Evolutionary conservation across 2,329 filamentous ascomycete species (phyloP).

Genomic region (Clarireedia monteithiana): DNA sequence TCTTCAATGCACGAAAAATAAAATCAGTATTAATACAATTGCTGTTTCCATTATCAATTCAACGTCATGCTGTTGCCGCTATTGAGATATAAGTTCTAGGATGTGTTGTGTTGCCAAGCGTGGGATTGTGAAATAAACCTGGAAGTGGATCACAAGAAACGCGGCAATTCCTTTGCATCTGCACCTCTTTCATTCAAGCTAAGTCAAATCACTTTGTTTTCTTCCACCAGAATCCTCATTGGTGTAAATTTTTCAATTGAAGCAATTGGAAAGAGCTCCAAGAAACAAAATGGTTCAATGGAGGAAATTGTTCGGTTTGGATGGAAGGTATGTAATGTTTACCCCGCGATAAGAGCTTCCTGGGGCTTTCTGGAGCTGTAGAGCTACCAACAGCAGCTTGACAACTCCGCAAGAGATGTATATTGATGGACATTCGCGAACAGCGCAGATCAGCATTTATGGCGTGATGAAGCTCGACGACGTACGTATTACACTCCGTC

Average conservation of each 20-base stretch:
- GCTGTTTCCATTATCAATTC: too few relatives aligned
- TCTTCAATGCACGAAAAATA: too few relatives aligned
- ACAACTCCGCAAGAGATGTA: neutral
- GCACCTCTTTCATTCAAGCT: neutral
- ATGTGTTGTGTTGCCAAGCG: neutral
- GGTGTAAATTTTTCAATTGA: neutral
- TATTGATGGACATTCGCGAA: neutral
- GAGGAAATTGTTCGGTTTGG: constrained; percentile 26
- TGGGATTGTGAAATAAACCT: neutral
- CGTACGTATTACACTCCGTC: constrained; percentile 12
- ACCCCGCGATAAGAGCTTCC: constrained; percentile 2
- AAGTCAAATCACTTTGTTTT: too few relatives aligned
- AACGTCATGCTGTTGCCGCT: too few relatives aligned
- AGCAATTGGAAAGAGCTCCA: neutral
- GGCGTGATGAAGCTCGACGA: constrained; percentile 25
- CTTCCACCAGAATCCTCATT: neutral
- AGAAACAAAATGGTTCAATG: constrained; percentile 24
- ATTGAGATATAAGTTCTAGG: neutral
- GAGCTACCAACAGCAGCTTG: neutral
- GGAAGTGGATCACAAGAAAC: neutral
- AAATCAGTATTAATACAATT: too few relatives aligned
- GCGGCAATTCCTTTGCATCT: neutral
- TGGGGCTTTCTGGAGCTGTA: neutral
- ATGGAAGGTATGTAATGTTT: constrained; percentile 20
- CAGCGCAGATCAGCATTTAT: constrained; percentile 17